Percentiles rank a stretch among this genome's conserved stretches.
phyloP scores from a whole-genome alignment of 148 eudicot genomes.

The Rhododendron kiyosumense region DNA sequence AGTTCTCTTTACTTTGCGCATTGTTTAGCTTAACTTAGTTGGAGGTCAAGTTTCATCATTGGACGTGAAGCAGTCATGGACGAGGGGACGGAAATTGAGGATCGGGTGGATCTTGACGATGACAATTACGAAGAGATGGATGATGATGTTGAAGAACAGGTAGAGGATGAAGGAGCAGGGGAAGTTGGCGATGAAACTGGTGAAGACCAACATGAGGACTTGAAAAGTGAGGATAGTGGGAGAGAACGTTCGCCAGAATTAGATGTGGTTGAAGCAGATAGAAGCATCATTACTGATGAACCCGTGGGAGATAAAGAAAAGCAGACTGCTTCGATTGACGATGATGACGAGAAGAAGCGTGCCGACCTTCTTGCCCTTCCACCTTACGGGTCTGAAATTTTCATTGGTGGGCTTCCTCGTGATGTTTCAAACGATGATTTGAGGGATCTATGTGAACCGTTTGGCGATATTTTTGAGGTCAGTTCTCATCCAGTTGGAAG shows the following conservation, averaged over 20 bases:
- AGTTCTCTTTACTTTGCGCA: background rate
- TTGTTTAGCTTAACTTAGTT: constrained; percentile 15
- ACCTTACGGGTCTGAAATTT: constrained; percentile 88
- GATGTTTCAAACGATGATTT: constrained; percentile 82
- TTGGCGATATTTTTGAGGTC: constrained; percentile 84
- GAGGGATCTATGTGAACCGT: constrained; percentile 77
- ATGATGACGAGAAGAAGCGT: constrained; percentile 46
- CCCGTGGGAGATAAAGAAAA: constrained; percentile 51
- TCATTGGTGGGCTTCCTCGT: constrained; percentile 85
- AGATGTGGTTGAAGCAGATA: constrained; percentile 20
- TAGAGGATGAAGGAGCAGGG: constrained; percentile 64
- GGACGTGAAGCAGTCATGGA: constrained; percentile 56
- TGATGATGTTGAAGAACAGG: constrained; percentile 70
- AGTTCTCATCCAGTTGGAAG: constrained; percentile 3
- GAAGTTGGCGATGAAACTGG: constrained; percentile 52
- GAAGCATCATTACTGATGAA: constrained; percentile 26
- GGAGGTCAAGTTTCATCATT: constrained; percentile 26
- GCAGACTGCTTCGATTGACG: constrained; percentile 23
- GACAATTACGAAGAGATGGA: constrained; percentile 90
- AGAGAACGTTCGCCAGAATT: constrained; percentile 44
- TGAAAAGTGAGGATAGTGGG: constrained; percentile 42
- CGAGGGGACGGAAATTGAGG: constrained; percentile 79
- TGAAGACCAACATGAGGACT: constrained; percentile 49
- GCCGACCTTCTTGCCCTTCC: constrained; percentile 83
- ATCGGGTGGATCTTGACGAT: constrained; percentile 93